Percentiles rank a stretch among this genome's conserved stretches.
Conservation (phyloP, 192 early-diverging fungal species). For the Neocallimastix lanati region DNA sequence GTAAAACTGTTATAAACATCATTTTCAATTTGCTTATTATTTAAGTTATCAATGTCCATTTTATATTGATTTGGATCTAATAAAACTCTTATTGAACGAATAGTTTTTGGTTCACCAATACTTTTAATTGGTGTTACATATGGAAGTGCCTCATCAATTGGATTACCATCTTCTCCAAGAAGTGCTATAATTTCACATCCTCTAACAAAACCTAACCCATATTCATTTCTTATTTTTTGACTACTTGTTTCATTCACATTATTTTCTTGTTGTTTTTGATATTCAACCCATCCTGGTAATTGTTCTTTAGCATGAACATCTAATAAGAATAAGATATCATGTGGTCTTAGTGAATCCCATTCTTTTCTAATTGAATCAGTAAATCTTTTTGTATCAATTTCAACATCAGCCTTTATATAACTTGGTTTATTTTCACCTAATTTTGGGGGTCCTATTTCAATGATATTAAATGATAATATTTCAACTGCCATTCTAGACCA, state of each 20-base stretch:
- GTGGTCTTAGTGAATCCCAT: constrained; percentile 72
- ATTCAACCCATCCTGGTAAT: constrained; percentile 6
- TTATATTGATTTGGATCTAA: constrained; percentile 80
- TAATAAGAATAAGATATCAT: constrained; percentile 78
- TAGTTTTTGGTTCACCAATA: constrained; percentile 10
- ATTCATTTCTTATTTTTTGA: constrained; percentile 12
- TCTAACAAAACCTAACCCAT: constrained; percentile 62
- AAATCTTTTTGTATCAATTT: constrained; percentile 44
- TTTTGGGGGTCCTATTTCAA: constrained; percentile 51
- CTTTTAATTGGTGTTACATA: background rate
- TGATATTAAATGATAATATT: constrained; percentile 40
- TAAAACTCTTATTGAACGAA: constrained; percentile 50
- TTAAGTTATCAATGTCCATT: constrained; percentile 25
- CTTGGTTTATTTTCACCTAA: constrained; percentile 50
- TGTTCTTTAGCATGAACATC: constrained; percentile 34
- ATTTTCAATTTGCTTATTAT: constrained; percentile 20
- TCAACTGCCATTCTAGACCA: constrained; percentile 85
- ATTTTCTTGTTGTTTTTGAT: background rate
- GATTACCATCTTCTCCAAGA: constrained; percentile 51
- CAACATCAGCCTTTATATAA: constrained; percentile 64
- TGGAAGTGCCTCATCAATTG: constrained; percentile 2
- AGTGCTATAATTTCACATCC: constrained; percentile 69
- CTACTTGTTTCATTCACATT: background rate
- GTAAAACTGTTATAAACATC: constrained; percentile 72
- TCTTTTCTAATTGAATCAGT: constrained; percentile 54